Evolutionary conservation across 1,139 yeast genomes (phyloP).

Genomic region (Geotrichum bryndzae): DNA sequence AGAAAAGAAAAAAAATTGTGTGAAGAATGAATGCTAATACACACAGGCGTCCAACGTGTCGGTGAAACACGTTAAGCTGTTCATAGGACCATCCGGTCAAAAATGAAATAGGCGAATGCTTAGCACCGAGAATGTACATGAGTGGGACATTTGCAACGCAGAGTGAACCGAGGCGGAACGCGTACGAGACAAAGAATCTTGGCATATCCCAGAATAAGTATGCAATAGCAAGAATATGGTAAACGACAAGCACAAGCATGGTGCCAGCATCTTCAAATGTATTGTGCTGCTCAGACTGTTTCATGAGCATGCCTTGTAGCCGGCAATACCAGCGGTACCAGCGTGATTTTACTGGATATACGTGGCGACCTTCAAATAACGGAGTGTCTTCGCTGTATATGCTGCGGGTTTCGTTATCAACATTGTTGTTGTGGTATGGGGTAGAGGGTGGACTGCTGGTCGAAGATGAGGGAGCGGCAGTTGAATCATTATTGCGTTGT

Average conservation of each 20-base stretch:
- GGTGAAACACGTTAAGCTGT: constrained; percentile 29
- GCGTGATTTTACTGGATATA: background rate
- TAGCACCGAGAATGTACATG: constrained; percentile 28
- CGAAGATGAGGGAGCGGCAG: background rate
- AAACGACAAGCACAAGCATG: constrained; percentile 5
- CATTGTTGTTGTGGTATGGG: background rate
- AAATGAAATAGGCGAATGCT: constrained; percentile 26
- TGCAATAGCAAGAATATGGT: constrained; percentile 8
- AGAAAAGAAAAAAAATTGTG: constrained; percentile 22
- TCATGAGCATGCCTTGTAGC: constrained; percentile 9
- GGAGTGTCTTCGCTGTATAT: background rate
- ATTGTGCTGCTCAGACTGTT: constrained; percentile 8
- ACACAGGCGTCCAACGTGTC: constrained; percentile 25
- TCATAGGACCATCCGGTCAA: constrained; percentile 32
- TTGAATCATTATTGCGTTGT: background rate
- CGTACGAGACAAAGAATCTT: constrained; percentile 21
- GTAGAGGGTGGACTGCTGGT: background rate
- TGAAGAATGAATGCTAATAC: constrained; percentile 22
- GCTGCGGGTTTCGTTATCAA: background rate
- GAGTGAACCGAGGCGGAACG: constrained; percentile 27
- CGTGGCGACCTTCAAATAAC: background rate
- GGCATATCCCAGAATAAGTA: constrained; percentile 20
- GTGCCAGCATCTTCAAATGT: constrained; percentile 11
- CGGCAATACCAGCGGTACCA: background rate
- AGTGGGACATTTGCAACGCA: constrained; percentile 26